Evolutionary conservation across 2,329 filamentous ascomycete genomes (phyloP).

Genomic region (Trichoderma oligosporum): DNA sequence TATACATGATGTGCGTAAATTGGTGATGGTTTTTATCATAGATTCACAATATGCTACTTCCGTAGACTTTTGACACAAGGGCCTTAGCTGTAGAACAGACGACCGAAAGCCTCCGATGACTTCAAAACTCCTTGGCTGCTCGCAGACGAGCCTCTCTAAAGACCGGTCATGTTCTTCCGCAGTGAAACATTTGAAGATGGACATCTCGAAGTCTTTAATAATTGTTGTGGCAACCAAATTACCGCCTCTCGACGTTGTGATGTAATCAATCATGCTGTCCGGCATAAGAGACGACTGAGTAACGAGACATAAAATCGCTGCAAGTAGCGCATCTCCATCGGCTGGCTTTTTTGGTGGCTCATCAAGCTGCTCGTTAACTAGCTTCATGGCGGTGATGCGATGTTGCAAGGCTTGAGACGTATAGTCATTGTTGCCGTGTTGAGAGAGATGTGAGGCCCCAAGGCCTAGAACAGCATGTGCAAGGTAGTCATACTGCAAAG

Average conservation of each 20-base stretch:
- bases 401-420: conserved; percentile 33
- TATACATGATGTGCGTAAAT: conserved; percentile 21
- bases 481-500: conserved; percentile 35
- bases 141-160: conserved; percentile 23
- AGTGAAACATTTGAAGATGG: conserved; percentile 26
- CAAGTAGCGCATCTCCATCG: conserved; percentile 37
- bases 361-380: conserved; percentile 34
- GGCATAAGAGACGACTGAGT: conserved; percentile 37
- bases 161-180: conserved; percentile 27
- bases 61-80: conserved; percentile 20
- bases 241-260: conserved; percentile 34
- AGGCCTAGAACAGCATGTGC: conserved; percentile 38
- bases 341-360: conserved; percentile 26
- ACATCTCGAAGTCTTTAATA: conserved; percentile 23
- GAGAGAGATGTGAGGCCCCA: conserved; percentile 36
- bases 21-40: conserved; percentile 20
- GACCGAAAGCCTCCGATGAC: conserved; percentile 23
- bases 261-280: conserved; percentile 38
- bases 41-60: conserved; percentile 23
- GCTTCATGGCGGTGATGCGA: conserved; percentile 34
- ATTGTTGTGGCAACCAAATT: conserved; percentile 25
- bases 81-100: conserved; percentile 22
- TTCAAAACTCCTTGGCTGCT: conserved; percentile 24
- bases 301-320: conserved; percentile 33
- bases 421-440: conserved; percentile 28